Evolutionary conservation across 805 yeast genomes (phyloP).

Genomic region (Henningerozyma blattae): DNA sequence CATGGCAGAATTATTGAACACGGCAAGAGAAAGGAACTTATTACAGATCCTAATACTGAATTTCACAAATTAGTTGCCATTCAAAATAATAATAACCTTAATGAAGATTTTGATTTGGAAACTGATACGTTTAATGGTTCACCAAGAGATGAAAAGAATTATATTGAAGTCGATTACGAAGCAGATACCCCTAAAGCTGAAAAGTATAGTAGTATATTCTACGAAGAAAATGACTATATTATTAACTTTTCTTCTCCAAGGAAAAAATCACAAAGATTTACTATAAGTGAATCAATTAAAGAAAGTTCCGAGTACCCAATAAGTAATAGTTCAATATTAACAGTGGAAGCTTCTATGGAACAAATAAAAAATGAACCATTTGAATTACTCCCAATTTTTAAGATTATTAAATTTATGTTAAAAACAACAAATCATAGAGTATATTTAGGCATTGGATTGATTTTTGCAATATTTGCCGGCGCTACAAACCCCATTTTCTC

Average conservation of each 20-base stretch:
- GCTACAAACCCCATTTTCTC: constrained; percentile 68
- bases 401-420: constrained; percentile 22
- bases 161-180: background rate
- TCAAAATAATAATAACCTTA: constrained; percentile 1
- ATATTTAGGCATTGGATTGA: constrained; percentile 37
- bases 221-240: background rate
- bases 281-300: background rate
- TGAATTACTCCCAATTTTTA: constrained; percentile 17
- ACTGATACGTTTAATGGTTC: background rate
- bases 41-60: constrained; percentile 4
- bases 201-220: background rate
- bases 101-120: background rate
- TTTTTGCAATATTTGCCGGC: constrained; percentile 45
- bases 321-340: background rate
- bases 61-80: constrained; percentile 7
- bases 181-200: background rate
- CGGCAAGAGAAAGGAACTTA: constrained; percentile 30
- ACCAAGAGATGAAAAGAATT: background rate
- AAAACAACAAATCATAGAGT: constrained; percentile 15
- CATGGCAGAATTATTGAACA: constrained; percentile 41
- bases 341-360: constrained; percentile 1
- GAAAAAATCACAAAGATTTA: background rate
- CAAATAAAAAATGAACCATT: too few relatives aligned
- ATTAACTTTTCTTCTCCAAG: constrained; percentile 2
- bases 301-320: background rate